Conservation (phyloP, 2,329 filamentous ascomycete genomes). For the Diaporthe ilicicola region DNA sequence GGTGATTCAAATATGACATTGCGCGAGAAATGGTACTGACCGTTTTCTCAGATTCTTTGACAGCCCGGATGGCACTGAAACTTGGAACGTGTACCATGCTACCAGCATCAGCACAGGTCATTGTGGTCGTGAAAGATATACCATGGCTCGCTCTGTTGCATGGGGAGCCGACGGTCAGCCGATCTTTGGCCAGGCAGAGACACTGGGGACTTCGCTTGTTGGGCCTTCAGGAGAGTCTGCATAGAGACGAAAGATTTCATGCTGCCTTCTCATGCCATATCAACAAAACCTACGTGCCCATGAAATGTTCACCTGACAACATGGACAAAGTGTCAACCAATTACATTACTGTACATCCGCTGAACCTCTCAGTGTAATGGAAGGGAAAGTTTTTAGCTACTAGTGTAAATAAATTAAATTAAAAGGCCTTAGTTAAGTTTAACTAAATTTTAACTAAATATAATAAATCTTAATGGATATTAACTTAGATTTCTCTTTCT, state of each 20-base stretch:
- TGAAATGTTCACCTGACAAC: too few species aligned
- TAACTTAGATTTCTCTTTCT: too few species aligned
- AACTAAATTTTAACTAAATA: too few species aligned
- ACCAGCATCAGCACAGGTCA: neutral
- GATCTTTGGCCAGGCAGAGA: neutral
- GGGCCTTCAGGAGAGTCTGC: slow-evolving; percentile 8
- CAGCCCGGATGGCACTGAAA: slow-evolving; percentile 18
- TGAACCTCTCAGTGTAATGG: too few species aligned
- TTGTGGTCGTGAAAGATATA: slow-evolving; percentile 7
- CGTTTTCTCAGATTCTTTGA: slow-evolving; percentile 26
- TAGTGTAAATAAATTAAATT: too few species aligned
- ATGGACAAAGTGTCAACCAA: too few species aligned
- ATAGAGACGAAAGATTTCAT: neutral
- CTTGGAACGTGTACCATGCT: slow-evolving; percentile 13
- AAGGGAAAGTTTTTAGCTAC: too few species aligned
- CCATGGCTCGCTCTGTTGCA: neutral
- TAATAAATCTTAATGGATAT: too few species aligned
- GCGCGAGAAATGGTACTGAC: neutral
- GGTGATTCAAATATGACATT: accelerated
- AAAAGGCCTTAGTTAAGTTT: too few species aligned
- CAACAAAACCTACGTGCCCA: too few species aligned
- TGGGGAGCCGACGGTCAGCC: slow-evolving; percentile 7
- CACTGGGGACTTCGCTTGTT: neutral
- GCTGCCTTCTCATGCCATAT: too few species aligned
- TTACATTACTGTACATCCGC: too few species aligned